A percentile compares a stretch with the other conserved stretches of the same genome.
Evolutionary conservation across 208 protist genomes (phyloP).

Genomic region (Polymyxa betae): DNA sequence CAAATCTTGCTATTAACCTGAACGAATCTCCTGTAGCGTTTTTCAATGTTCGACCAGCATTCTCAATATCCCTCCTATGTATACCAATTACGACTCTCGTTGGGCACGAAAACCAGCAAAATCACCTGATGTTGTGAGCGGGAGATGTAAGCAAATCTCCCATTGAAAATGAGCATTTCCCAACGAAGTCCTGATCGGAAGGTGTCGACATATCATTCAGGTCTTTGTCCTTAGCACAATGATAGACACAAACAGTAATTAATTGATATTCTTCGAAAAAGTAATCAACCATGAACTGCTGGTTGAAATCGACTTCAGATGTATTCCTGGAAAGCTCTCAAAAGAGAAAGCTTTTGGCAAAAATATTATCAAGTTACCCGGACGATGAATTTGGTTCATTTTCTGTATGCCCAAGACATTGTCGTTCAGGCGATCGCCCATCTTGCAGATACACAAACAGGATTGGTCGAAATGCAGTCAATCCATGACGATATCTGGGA

Average conservation of each 20-base stretch:
- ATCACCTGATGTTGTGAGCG: neutral
- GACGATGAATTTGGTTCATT: neutral
- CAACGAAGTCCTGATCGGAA: neutral
- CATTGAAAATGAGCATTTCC: neutral
- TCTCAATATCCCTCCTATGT: neutral
- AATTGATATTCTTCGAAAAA: conserved; percentile 25
- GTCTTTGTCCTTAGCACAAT: neutral
- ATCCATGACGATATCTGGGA: neutral
- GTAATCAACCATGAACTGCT: conserved; percentile 34
- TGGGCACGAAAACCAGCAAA: neutral
- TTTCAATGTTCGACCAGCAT: neutral
- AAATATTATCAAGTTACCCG: neutral
- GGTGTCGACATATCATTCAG: neutral
- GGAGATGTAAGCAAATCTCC: conserved; percentile 1
- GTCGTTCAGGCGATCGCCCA: neutral
- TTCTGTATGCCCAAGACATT: neutral
- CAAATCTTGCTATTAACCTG: neutral
- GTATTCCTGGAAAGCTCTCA: neutral
- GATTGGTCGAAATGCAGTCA: neutral
- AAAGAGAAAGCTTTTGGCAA: neutral
- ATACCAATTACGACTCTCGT: neutral
- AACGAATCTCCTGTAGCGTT: neutral
- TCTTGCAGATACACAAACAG: neutral
- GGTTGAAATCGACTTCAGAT: neutral
- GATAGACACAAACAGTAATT: neutral